Conservation (phyloP, 1,284 basidiomycete species). For the Ganoderma boninense region DNA sequence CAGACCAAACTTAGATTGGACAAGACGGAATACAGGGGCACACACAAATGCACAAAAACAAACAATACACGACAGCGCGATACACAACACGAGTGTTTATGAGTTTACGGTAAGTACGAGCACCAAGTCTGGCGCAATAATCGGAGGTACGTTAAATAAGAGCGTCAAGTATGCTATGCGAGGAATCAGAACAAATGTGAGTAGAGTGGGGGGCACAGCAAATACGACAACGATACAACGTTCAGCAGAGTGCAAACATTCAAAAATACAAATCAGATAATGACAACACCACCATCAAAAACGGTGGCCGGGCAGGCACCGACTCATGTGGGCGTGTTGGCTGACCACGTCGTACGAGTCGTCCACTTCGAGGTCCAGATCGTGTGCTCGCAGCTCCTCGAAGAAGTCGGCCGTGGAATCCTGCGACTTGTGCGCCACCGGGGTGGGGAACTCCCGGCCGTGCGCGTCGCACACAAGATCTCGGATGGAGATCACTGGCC, state of each 20-base stretch:
- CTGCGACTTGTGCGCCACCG: constrained; percentile 12
- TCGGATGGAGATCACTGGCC: neutral
- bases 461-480: constrained; percentile 8
- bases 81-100: neutral
- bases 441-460: constrained; percentile 12
- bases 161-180: neutral
- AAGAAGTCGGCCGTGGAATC: constrained; percentile 16
- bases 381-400: constrained; percentile 12
- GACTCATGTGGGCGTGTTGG: constrained; percentile 8
- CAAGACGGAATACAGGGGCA: neutral
- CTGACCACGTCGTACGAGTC: constrained; percentile 23
- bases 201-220: neutral
- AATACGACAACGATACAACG: neutral
- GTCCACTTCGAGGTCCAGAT: constrained; percentile 17
- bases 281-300: neutral
- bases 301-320: neutral
- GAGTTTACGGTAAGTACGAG: neutral
- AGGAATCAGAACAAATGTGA: neutral
- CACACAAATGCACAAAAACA: neutral
- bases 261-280: neutral
- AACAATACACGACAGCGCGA: constrained; percentile 1
- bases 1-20: neutral
- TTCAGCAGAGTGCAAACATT: neutral
- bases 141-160: neutral
- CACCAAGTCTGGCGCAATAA: neutral